Evolutionary conservation across 805 yeast species (phyloP).

Genomic region (Spathaspora hagerdaliae): DNA sequence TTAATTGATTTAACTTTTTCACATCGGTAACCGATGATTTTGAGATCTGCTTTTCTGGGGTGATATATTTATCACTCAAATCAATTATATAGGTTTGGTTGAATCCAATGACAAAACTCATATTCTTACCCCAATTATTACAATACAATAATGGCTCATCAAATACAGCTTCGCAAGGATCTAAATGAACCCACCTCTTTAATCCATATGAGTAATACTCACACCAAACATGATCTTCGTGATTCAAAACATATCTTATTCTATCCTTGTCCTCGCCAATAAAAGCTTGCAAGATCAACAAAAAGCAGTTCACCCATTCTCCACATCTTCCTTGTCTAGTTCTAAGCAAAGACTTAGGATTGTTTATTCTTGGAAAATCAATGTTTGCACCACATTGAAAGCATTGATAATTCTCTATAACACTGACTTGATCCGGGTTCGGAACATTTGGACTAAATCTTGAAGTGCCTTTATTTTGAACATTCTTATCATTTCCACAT

Average conservation of each 20-base stretch:
- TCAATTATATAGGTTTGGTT: slow-evolving; percentile 61
- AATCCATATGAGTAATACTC: slow-evolving; percentile 67
- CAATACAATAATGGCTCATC: slow-evolving; percentile 78
- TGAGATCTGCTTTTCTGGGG: slow-evolving; percentile 21
- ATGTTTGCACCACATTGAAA: slow-evolving; percentile 39
- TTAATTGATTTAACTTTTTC: slow-evolving; percentile 7
- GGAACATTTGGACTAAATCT: slow-evolving; percentile 28
- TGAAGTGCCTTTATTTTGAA: slow-evolving; percentile 32
- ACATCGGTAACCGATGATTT: slow-evolving; percentile 7
- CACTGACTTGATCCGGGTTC: slow-evolving; percentile 43
- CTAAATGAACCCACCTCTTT: slow-evolving; percentile 81
- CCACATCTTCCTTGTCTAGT: slow-evolving; percentile 84
- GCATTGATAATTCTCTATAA: slow-evolving; percentile 66
- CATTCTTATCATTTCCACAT: slow-evolving; percentile 41
- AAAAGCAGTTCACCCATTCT: slow-evolving; percentile 89
- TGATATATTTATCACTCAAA: slow-evolving; percentile 66
- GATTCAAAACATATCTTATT: slow-evolving; percentile 76
- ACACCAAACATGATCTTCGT: slow-evolving; percentile 96
- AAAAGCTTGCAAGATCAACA: slow-evolving; percentile 63
- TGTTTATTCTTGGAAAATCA: slow-evolving; percentile 76
- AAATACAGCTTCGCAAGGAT: slow-evolving; percentile 81
- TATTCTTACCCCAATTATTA: slow-evolving; percentile 87
- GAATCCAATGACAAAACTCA: slow-evolving; percentile 83
- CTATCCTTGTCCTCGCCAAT: slow-evolving; percentile 32
- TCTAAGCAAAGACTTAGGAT: slow-evolving; percentile 56